Base-by-base conservation (phyloP, 2,329 filamentous ascomycete species). In the Talaromyces sp. region DNA sequence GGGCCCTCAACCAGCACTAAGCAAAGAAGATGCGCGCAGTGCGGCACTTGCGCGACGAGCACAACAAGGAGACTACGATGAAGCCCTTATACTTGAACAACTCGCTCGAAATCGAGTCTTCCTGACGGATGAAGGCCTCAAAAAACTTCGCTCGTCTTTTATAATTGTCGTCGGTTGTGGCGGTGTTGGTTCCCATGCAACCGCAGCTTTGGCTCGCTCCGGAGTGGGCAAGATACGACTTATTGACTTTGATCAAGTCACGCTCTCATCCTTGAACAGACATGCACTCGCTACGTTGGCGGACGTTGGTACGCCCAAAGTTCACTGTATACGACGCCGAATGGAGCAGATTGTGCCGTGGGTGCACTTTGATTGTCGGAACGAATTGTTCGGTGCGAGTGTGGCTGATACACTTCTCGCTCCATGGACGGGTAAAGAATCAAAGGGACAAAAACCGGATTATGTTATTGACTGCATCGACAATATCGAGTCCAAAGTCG, bases 381-480 rank as follows among this genome's bases (percentile, higher is more conserved):
- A 92, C 72, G 90, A 96, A 75, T 89, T 98, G 59, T 97, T 96
- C 77, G 88, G 88, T 67, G 88, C 85, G 56, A 77, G 82, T 17
- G 88, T 83, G 10, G 93, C 93, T 0, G 84, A 85, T 6, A 75
- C 79, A 11, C 81, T 97, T 68, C 81, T 99, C 49, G 86, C 81
- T 0, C 82, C 86, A 0, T 93, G 92, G 88, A 78, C 81, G 13
- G 69, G 77, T 68, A 74, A 76, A 34, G 72, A 74, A 6, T 75
- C 77, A 19, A 72, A 74, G 38, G 76, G 75, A n/a, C 75, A 72
- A 56, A 84, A 84, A 71, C 93, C 93, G 1, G 90, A 94, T 72
- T 99, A 89, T 73, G 88, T 99, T n/a, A 87, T 99, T 40, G 95
- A 99, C 78, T 96, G 94, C 25, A 99, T 99, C 70, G 95, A 99